Base-by-base conservation (phyloP, 2,329 filamentous ascomycete genomes). In the Xylaria sp. region DNA sequence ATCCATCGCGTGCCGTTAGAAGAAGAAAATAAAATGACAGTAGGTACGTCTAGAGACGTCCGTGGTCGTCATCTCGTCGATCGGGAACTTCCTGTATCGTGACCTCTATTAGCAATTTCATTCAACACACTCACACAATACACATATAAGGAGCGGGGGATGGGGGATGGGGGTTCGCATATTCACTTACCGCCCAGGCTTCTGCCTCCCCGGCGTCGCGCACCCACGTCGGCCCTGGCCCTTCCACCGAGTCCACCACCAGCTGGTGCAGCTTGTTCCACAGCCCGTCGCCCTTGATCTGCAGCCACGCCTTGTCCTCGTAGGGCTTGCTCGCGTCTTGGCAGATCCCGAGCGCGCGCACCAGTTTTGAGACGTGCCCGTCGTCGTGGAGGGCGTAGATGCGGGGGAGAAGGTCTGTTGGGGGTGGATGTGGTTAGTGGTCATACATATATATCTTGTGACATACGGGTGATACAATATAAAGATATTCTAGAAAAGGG, bases 291-390 rank as follows among this genome's bases (percentile, higher is more conserved):
- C 82, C 83, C 67, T 83, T 84, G 44, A 93, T 78, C 58, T 79
- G 77, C 33, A 87, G 81, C 81, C 85, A 85, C 2, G 83, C 78
- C 62, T 76, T 80, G 27, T 81, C 77, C 13, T 76, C 73, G 71
- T 81, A 90, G 45, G 77, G 76, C 70, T 75, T 73, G 58, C 84
- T 85, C 1, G 85, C 74, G 36, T 82, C 76, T 76, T 90, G 83
- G 0, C 88, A 92, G 72, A 93, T 79, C 3, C 86, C 85, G 20
- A 96, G 77, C 1, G 92, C 90, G 36, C 94, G 83, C 7, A 90
- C 83, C 5, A 96, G 80, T 78, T 97, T 97, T 61, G 89, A 84
- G 10, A 88, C 84, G 79, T 98, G 95, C 0, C 94, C 94, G 77
- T 97, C 94, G 71, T 97, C 94, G 0, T 84, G 74, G 38, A 86